A percentile compares a stretch with the other conserved stretches of the same genome.
Conservation (phyloP, 140 eudicot species). For the Bidens hawaiensis region DNA sequence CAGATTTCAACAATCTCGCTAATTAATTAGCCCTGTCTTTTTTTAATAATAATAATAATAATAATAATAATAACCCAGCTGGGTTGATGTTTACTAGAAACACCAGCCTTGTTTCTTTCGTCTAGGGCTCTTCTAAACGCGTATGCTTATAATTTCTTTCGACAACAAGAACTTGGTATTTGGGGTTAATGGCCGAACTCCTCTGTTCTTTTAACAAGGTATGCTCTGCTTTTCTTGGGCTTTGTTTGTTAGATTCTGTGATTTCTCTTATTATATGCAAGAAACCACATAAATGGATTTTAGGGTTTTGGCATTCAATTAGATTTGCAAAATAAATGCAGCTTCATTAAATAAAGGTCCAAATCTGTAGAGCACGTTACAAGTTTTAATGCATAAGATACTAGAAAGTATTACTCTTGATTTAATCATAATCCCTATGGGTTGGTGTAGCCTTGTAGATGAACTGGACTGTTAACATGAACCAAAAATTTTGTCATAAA, state of each 20-base stretch:
- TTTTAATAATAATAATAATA: background rate
- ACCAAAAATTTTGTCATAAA: background rate
- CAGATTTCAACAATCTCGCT: background rate
- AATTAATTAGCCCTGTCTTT: slow-evolving; percentile 10
- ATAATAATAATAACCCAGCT: slow-evolving; percentile 21
- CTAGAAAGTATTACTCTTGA: background rate
- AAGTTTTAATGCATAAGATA: slow-evolving; percentile 13
- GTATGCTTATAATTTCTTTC: no score
- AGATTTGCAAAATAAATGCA: background rate
- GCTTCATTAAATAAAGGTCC: background rate
- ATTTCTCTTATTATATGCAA: background rate
- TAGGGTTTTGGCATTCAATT: background rate
- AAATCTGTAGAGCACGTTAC: slow-evolving; percentile 9
- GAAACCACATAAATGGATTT: no score
- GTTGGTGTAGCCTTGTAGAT: no score
- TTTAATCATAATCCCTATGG: slow-evolving; percentile 3
- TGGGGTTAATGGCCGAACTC: slow-evolving; percentile 23
- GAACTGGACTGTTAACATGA: no score
- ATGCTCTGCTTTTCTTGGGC: background rate
- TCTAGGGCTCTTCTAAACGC: slow-evolving; percentile 30
- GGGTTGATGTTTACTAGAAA: slow-evolving; percentile 31
- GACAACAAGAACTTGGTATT: slow-evolving; percentile 25
- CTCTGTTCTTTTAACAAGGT: slow-evolving; percentile 35
- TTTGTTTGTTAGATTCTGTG: slow-evolving; percentile 1
- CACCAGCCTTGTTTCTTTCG: slow-evolving; percentile 27